These are phyloP conservation scores for Tephrocybe sp. DNA, from an alignment of 768 basidiomycete species.

Conservation along the genomic window DNA sequence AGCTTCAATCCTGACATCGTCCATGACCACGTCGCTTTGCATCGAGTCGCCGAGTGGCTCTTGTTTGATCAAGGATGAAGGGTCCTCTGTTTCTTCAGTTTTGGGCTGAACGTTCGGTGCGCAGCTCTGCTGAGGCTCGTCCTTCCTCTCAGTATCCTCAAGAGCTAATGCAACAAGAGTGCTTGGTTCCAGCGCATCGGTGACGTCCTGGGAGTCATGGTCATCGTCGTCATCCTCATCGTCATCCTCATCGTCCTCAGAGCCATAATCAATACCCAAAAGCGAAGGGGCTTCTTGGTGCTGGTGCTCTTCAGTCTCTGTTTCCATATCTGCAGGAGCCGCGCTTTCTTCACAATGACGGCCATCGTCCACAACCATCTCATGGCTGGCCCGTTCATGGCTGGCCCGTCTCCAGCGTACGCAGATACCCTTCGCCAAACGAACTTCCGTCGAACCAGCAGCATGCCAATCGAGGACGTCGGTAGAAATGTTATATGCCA, in stretches of 20 bases:
- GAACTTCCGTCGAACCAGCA: conserved; percentile 60
- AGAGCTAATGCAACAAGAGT: conserved; percentile 57
- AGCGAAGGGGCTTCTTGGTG: conserved; percentile 26
- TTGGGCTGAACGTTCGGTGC: conserved; percentile 29
- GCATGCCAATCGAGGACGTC: conserved; percentile 88
- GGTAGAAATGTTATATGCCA: conserved; percentile 80
- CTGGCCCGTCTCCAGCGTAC: conserved; percentile 58
- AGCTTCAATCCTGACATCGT: conserved; percentile 27
- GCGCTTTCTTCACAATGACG: conserved; percentile 7
- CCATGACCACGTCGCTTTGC: conserved; percentile 25
- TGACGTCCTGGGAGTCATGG: conserved; percentile 47
- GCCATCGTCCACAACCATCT: conserved; percentile 27
- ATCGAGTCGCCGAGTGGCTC: not conserved
- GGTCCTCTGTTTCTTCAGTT: conserved; percentile 56
- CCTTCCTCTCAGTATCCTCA: conserved; percentile 26
- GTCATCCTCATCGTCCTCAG: conserved; percentile 68
- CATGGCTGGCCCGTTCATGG: conserved; percentile 30
- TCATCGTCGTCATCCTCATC: conserved; percentile 59
- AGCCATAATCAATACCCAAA: conserved; percentile 51
- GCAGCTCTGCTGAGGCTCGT: conserved; percentile 22
- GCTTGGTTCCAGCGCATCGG: conserved; percentile 60
- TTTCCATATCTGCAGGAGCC: conserved; percentile 22
- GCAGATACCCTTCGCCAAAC: conserved; percentile 63
- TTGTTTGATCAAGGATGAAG: conserved; percentile 32
- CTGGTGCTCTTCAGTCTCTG: conserved; percentile 20